These are phyloP conservation scores for Incumbomyces delicatus DNA, from an alignment of 2,329 filamentous ascomycete genomes.

Conservation along the genomic window DNA sequence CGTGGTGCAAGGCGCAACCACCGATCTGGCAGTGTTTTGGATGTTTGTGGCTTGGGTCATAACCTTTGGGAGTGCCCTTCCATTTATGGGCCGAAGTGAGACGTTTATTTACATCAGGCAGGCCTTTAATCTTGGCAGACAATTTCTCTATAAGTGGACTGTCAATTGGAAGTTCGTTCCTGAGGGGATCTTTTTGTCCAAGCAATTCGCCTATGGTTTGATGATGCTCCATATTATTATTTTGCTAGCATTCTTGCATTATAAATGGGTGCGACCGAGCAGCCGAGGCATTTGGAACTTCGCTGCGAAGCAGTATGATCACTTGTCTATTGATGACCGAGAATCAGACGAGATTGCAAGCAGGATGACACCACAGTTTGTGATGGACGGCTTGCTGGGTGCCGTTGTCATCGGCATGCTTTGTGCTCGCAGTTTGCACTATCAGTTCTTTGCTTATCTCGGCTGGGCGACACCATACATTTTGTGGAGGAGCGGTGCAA, in stretches of 20 bases:
- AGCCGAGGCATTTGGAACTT: conserved; percentile 48
- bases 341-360: conserved; percentile 43
- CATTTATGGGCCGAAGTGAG: conserved; percentile 7
- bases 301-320: conserved; percentile 36
- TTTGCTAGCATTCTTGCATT: conserved; percentile 56
- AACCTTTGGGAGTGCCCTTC: conserved; percentile 48
- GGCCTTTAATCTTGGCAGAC: conserved; percentile 82
- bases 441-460: conserved; percentile 90
- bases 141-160: conserved; percentile 96
- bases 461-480: conserved; percentile 83
- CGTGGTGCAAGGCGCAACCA: conserved; percentile 63
- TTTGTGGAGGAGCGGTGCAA: conserved; percentile 66
- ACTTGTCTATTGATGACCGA: conserved; percentile 18
- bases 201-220: conserved; percentile 56
- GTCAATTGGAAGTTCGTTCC: conserved; percentile 98
- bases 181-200: conserved; percentile 67
- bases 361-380: conserved; percentile 58
- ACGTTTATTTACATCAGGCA: conserved; percentile 54
- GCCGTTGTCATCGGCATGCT: conserved; percentile 72
- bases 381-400: conserved; percentile 66
- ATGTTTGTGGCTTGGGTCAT: conserved; percentile 64
- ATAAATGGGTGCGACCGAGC: conserved; percentile 63
- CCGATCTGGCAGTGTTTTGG: conserved; percentile 55
- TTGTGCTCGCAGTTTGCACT: conserved; percentile 81
- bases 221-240: conserved; percentile 56